Evolutionary conservation across 2,329 filamentous ascomycete genomes (phyloP), one percentile per base, ranked within the genome.

Genomic region (Teratosphaeriaceae sp.): DNA sequence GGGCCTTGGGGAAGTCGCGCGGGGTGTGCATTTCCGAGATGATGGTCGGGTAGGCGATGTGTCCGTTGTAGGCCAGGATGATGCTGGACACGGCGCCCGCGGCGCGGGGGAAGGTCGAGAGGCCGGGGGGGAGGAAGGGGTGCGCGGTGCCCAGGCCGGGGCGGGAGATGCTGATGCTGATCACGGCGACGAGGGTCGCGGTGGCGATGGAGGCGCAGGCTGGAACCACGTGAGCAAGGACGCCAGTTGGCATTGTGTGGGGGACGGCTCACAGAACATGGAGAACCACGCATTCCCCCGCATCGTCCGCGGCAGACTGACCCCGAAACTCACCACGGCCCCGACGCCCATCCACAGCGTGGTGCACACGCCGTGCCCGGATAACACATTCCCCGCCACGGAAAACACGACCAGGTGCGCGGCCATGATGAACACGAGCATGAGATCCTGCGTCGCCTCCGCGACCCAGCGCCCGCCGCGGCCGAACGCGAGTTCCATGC

Each of bases 361-460:
- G 5, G 51, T 54, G 44, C 85, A 77, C 3, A 79, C 80, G 61
- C 81, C 75, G 48, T 82, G 73, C 3, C 75, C 61, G 3, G 79
- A 80, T 40, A 86, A 68, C 39, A 73, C 78, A 53, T 80, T 80
- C 63, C 85, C 76, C 51, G 82, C 82, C 54, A 85, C 81, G 23
- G 74, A 75, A 50, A 85, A 85, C 0, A 81, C 84, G 48, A 86
- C 66, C 39, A 84, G 70, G 64, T 88, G 84, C n/a, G 80, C 83
- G 24, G 76, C 80, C 63, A 83, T 80, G 53, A 84, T 74, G 64
- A 87, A 84, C 43, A 82, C 65, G 29, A 86, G 68, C 61, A 85
- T 78, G 15, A 85, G 62, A 8, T 75, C 66, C 53, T 83, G 80
- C 49, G 75, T 79, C 49, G 68, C 63, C 19, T 79, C 80, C 34